Percentiles rank a stretch among this genome's conserved stretches.
These are phyloP conservation scores for Cercophora samala DNA, from an alignment of 495 filamentous ascomycete species.

Conservation along the genomic window DNA sequence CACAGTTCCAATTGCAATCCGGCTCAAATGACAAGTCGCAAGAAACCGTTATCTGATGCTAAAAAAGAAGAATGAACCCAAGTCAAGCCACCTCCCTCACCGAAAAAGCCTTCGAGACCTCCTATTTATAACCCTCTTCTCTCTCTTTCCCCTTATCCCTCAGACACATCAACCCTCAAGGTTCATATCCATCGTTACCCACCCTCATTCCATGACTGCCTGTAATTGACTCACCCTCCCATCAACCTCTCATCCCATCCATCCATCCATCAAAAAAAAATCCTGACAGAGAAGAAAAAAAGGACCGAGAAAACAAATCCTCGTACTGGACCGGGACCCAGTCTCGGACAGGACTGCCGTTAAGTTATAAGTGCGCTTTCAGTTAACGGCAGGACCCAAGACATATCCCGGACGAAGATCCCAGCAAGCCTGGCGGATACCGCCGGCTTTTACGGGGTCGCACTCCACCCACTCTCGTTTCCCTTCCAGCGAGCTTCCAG, in stretches of 20 bases:
- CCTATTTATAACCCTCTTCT: neutral
- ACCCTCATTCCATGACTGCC: neutral
- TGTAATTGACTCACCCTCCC: neutral
- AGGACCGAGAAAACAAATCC: neutral
- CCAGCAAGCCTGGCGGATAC: constrained; percentile 15
- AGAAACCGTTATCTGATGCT: neutral
- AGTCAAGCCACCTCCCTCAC: neutral
- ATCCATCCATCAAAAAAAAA: too few species aligned
- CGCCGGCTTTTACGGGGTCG: constrained; percentile 10
- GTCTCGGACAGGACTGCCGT: constrained; percentile 24
- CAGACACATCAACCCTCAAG: neutral
- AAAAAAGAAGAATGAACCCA: neutral
- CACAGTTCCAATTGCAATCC: neutral
- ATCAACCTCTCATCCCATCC: neutral
- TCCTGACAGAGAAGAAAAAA: neutral
- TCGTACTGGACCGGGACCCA: neutral
- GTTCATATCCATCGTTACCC: neutral
- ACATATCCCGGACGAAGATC: neutral
- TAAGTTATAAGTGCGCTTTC: constrained; percentile 28
- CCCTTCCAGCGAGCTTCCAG: neutral
- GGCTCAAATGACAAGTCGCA: neutral
- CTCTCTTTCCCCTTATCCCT: neutral
- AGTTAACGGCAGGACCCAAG: constrained; percentile 26
- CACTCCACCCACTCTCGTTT: too few species aligned
- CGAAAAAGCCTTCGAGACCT: neutral